Conservation (phyloP, 2,329 filamentous ascomycete genomes). For the Colletotrichum destructivum region DNA sequence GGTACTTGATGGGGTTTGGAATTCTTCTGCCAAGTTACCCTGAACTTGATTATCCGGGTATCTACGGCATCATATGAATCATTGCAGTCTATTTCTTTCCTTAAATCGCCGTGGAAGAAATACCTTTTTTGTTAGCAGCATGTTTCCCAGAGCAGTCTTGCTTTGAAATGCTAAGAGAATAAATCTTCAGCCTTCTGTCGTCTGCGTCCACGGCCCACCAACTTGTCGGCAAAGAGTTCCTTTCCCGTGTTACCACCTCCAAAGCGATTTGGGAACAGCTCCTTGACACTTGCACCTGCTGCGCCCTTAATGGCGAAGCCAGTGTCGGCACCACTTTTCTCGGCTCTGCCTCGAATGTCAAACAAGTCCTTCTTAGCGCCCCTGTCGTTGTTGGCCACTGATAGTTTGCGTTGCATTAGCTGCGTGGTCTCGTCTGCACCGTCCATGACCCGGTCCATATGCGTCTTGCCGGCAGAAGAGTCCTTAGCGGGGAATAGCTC, state of each 20-base stretch:
- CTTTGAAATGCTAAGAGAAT: conserved; percentile 66
- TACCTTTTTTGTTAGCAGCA: background rate
- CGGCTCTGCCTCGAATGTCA: conserved; percentile 73
- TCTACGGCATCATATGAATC: background rate
- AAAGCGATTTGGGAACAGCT: conserved; percentile 79
- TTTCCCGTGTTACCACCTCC: conserved; percentile 72
- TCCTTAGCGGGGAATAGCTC: conserved; percentile 58
- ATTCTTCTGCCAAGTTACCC: background rate
- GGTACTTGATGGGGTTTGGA: background rate
- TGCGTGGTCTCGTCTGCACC: conserved; percentile 45
- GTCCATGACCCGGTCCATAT: conserved; percentile 50
- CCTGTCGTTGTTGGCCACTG: conserved; percentile 50
- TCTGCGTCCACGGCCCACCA: conserved; percentile 70
- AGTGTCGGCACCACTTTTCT: conserved; percentile 59
- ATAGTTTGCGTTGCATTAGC: conserved; percentile 44
- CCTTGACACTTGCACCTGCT: conserved; percentile 67
- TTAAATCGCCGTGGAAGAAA: background rate
- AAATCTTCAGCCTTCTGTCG: conserved; percentile 81
- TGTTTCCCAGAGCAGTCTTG: background rate
- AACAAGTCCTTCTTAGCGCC: conserved; percentile 60
- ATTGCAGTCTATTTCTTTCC: background rate
- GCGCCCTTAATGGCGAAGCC: conserved; percentile 79
- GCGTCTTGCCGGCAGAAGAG: conserved; percentile 52
- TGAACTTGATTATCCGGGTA: background rate
- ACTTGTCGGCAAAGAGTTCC: conserved; percentile 76